phyloP scores from a whole-genome alignment of 148 eudicot species.

The Heliamphora exappendiculata region DNA sequence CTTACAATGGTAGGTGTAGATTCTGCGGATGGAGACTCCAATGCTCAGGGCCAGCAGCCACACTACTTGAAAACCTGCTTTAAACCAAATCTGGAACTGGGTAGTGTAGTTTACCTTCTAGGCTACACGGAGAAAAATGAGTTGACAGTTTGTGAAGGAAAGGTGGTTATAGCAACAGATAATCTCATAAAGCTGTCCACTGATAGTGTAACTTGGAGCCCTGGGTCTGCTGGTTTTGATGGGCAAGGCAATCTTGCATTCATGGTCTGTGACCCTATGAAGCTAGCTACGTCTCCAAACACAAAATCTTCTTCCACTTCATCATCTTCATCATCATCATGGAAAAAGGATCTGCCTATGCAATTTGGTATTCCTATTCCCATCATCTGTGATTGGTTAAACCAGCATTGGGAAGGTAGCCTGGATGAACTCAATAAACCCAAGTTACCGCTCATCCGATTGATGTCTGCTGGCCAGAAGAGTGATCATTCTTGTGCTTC shows the following conservation, averaged over 20 bases:
- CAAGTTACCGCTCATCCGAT: slow-evolving; percentile 63
- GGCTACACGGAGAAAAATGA: slow-evolving; percentile 65
- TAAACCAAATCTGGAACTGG: slow-evolving; percentile 71
- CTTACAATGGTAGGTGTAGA: slow-evolving; percentile 90
- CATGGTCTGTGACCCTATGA: slow-evolving; percentile 98
- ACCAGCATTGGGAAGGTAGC: slow-evolving; percentile 98
- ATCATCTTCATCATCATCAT: slow-evolving; percentile 60
- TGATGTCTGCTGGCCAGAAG: slow-evolving; percentile 67
- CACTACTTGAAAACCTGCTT: slow-evolving; percentile 72
- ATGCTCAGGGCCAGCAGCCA: slow-evolving; percentile 51
- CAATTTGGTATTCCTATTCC: slow-evolving; percentile 94
- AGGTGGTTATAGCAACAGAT: slow-evolving; percentile 92
- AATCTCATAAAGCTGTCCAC: slow-evolving; percentile 87
- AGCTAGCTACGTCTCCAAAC: slow-evolving; percentile 79
- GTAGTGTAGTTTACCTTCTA: slow-evolving; percentile 64
- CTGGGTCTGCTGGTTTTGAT: slow-evolving; percentile 96
- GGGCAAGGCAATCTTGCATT: slow-evolving; percentile 87
- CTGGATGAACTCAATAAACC: slow-evolving; percentile 91
- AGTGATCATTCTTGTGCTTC: slow-evolving; percentile 85
- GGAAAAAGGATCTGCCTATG: slow-evolving; percentile 70
- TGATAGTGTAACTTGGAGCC: slow-evolving; percentile 68
- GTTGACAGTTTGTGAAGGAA: slow-evolving; percentile 79
- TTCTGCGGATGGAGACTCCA: slow-evolving; percentile 67
- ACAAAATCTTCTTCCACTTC: slow-evolving; percentile 67
- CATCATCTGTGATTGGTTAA: slow-evolving; percentile 78